Conservation (phyloP, 352 stramenopile genomes). For the Globisporangium polare region DNA sequence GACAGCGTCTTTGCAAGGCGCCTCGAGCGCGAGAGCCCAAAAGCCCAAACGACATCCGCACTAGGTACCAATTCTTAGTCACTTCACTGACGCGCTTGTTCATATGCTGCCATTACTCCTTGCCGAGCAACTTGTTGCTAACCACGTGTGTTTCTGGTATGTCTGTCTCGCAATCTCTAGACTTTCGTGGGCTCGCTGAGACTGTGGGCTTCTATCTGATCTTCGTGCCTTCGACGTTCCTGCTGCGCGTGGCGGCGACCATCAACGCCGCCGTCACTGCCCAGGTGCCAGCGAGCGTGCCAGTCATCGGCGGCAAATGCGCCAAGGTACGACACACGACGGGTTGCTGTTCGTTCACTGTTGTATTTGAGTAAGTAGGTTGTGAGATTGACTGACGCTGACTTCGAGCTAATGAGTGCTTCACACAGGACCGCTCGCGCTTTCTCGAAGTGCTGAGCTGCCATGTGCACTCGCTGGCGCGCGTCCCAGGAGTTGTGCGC, state of each 20-base stretch:
- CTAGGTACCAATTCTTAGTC: neutral
- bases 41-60: neutral
- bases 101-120: neutral
- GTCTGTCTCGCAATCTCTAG: neutral
- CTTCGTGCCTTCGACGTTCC: constrained; percentile 19
- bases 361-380: neutral
- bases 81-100: neutral
- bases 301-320: constrained; percentile 24
- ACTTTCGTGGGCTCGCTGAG: neutral
- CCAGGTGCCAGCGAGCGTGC: constrained; percentile 19
- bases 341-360: neutral
- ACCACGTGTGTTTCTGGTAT: too few relatives aligned
- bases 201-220: constrained; percentile 21
- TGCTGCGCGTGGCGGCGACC: constrained; percentile 17
- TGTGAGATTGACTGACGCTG: neutral
- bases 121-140: too few relatives aligned
- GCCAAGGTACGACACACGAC: constrained; percentile 24
- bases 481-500: constrained; percentile 20
- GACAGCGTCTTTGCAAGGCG: constrained; percentile 11
- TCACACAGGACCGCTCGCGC: constrained; percentile 31
- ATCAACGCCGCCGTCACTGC: constrained; percentile 16
- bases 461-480: constrained; percentile 28
- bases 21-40: neutral
- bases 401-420: neutral
- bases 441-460: constrained; percentile 36